Evolutionary conservation across 2,329 filamentous ascomycete genomes (phyloP).

Genomic region (Aspergillus sojae): DNA sequence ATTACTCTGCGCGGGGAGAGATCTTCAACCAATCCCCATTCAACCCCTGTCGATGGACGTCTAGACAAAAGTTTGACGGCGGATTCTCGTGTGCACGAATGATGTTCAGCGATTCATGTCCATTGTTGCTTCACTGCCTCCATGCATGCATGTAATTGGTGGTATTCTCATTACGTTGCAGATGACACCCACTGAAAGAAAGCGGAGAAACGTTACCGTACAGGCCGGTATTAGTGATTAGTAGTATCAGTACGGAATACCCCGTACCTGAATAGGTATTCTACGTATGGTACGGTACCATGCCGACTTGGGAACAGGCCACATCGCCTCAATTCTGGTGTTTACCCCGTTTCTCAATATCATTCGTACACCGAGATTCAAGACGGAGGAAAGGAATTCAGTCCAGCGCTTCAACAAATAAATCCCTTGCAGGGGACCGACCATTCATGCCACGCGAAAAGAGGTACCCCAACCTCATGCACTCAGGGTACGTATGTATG

Average conservation of each 20-base stretch:
- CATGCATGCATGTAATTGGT: conserved; percentile 4
- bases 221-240: neutral
- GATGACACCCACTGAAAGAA: neutral
- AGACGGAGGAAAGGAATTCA: neutral
- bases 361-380: neutral
- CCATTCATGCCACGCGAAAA: neutral
- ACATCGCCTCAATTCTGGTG: conserved; percentile 8
- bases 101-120: neutral
- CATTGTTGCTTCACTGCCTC: neutral
- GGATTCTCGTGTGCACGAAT: conserved; percentile 9
- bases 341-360: neutral
- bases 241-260: neutral
- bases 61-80: conserved; percentile 9
- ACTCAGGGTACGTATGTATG: neutral
- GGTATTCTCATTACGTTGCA: neutral
- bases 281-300: neutral
- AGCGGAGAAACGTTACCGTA: neutral
- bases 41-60: conserved; percentile 7
- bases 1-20: conserved; percentile 17
- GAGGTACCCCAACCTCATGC: neutral
- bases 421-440: neutral
- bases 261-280: neutral
- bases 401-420: neutral
- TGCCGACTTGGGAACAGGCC: conserved; percentile 10
- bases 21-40: conserved; percentile 11